A percentile compares a stretch with the other conserved stretches of the same genome.
Evolutionary conservation across 164 flowering plant species (phyloP).

Genomic region (Protea cynaroides): DNA sequence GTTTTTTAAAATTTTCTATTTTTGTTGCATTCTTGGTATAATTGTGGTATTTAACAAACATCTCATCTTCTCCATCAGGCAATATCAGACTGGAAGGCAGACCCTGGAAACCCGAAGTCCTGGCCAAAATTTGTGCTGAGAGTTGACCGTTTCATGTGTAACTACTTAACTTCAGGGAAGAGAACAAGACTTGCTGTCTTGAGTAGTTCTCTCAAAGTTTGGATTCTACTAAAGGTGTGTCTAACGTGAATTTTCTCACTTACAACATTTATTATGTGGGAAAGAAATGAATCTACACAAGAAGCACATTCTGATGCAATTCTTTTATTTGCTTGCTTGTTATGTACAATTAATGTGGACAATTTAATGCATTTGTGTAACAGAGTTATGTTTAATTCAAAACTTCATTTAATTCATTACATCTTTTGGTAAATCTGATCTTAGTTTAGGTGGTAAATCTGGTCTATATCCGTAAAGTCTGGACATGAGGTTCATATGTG

Average conservation of each 20-base stretch:
- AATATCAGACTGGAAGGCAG: slow-evolving; percentile 41
- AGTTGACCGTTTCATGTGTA: slow-evolving; percentile 80
- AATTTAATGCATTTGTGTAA: no score
- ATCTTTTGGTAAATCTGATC: no score
- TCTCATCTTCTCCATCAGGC: slow-evolving; percentile 41
- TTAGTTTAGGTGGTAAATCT: no score
- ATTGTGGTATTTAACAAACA: neutral
- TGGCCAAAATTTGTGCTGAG: slow-evolving; percentile 81
- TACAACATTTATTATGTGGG: no score
- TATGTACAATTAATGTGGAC: no score
- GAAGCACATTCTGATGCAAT: no score
- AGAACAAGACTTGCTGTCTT: slow-evolving; percentile 68
- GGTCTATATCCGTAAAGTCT: no score
- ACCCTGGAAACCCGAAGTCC: slow-evolving; percentile 62
- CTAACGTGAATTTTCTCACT: neutral
- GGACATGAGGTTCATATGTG: no score
- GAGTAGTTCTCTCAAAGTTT: slow-evolving; percentile 90
- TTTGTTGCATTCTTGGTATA: neutral
- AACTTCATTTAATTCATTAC: no score
- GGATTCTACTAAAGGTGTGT: slow-evolving; percentile 83
- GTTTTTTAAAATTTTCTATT: neutral
- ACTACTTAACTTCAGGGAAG: slow-evolving; percentile 78
- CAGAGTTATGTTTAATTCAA: no score
- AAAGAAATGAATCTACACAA: no score
- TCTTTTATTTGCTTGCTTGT: no score